A percentile compares a stretch with the other conserved stretches of the same genome.
These are phyloP conservation scores for Pleurotus platypus DNA, from an alignment of 768 basidiomycete species.

Conservation along the genomic window DNA sequence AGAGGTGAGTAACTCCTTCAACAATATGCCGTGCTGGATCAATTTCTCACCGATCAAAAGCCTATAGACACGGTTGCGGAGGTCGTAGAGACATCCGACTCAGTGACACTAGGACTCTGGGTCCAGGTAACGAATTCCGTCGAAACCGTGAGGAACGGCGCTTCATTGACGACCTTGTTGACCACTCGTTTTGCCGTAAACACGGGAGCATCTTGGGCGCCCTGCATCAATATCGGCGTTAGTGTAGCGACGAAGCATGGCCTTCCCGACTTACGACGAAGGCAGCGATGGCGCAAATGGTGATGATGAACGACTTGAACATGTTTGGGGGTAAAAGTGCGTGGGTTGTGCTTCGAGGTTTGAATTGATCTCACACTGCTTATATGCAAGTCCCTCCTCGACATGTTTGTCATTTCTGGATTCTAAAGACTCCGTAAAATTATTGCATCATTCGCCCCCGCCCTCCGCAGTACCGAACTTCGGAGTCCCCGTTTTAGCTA, in stretches of 20 bases:
- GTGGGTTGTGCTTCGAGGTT: neutral
- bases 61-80: too few relatives aligned
- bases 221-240: neutral
- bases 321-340: neutral
- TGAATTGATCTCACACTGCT: neutral
- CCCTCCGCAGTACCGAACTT: neutral
- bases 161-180: neutral
- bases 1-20: too few relatives aligned
- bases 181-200: neutral
- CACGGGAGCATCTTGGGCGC: neutral
- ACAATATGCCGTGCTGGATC: too few relatives aligned
- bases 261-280: neutral
- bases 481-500: too few relatives aligned
- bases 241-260: neutral
- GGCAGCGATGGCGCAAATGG: neutral
- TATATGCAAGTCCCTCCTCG: neutral
- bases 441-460: too few relatives aligned
- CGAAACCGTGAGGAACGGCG: neutral
- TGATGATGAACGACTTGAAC: neutral
- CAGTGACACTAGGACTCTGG: slow-evolving; percentile 1
- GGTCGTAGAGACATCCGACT: neutral
- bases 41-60: too few relatives aligned
- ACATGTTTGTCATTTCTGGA: neutral
- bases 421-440: too few relatives aligned
- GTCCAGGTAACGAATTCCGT: neutral